These are phyloP conservation scores for Piper longum DNA, from an alignment of 164 flowering plant genomes.

Conservation along the genomic window DNA sequence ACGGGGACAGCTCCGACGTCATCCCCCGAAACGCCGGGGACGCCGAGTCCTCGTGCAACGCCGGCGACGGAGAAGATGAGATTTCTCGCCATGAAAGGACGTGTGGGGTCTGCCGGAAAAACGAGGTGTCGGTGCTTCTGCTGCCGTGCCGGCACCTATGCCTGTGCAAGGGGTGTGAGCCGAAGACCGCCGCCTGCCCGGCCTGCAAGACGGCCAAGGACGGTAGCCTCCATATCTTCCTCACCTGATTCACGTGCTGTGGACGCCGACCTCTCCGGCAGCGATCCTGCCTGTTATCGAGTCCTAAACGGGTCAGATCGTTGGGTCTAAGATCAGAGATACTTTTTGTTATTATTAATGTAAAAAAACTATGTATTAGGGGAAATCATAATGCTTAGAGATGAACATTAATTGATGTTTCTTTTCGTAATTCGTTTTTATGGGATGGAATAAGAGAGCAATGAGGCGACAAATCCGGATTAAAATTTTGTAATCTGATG, in stretches of 20 bases:
- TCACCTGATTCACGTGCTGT: conserved; percentile 3
- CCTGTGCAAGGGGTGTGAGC: conserved; percentile 22
- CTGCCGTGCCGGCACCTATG: conserved; percentile 28
- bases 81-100: conserved; percentile 12
- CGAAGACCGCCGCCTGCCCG: conserved; percentile 14
- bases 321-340: no score
- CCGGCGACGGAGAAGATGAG: neutral
- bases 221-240: conserved; percentile 20
- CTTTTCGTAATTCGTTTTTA: no score
- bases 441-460: no score
- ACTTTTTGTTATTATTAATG: no score
- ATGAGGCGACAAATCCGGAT: no score
- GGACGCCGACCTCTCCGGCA: neutral
- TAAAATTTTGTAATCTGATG: no score
- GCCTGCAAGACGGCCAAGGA: conserved; percentile 17
- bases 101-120: conserved; percentile 17
- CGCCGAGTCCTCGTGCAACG: conserved; percentile 12
- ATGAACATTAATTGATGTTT: no score
- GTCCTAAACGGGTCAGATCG: no score
- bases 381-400: no score
- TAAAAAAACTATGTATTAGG: no score
- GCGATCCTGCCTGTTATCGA: no score
- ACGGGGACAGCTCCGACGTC: conserved; percentile 16
- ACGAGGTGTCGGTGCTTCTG: conserved; percentile 17
- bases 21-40: conserved; percentile 4